phyloP scores from a whole-genome alignment of 805 yeast species.

The Monosporozyma yasuniensis region DNA sequence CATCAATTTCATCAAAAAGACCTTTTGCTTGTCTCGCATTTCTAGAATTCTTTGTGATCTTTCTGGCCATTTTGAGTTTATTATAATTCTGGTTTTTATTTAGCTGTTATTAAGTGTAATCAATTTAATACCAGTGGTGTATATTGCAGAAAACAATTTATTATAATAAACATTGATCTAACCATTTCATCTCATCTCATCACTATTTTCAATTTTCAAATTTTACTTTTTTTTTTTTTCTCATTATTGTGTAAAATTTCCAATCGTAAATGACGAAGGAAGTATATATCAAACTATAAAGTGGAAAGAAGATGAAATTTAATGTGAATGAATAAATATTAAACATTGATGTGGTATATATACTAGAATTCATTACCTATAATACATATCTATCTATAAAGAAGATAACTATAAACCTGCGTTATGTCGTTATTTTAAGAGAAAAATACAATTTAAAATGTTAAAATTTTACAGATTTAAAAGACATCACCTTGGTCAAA shows the following conservation, averaged over 20 bases:
- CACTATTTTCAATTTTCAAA: background rate
- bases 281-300: background rate
- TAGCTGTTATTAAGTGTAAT: background rate
- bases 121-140: too few relatives aligned
- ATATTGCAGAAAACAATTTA: too few relatives aligned
- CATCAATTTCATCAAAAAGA: conserved; percentile 34
- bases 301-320: background rate
- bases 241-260: background rate
- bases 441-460: background rate
- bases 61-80: conserved; percentile 10
- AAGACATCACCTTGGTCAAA: conserved; percentile 84
- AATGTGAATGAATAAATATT: background rate
- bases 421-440: background rate
- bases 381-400: background rate
- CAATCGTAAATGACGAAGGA: background rate
- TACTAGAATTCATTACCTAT: background rate
- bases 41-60: conserved; percentile 43
- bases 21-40: conserved; percentile 64
- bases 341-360: background rate
- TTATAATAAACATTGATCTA: too few relatives aligned
- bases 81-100: background rate
- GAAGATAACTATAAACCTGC: background rate
- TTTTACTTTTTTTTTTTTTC: background rate
- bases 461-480: conserved; percentile 5
- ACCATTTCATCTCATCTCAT: conserved; percentile 6